Evolutionary conservation across 768 basidiomycete genomes (phyloP).

Genomic region (Glaciozyma antarctica): DNA sequence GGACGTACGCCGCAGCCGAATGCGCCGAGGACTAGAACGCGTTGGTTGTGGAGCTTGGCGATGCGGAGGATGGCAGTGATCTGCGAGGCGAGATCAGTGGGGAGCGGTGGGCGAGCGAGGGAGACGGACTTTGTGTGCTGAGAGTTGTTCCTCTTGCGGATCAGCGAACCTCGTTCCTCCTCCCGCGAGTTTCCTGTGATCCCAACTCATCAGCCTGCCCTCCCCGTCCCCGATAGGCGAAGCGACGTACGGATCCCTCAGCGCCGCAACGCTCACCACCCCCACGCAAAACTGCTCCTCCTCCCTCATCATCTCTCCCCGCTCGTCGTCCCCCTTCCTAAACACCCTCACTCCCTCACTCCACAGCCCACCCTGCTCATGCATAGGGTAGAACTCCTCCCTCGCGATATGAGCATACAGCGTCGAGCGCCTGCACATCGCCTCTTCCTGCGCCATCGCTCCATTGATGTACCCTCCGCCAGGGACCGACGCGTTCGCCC

Average conservation of each 20-base stretch:
- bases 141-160: neutral
- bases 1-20: slow-evolving; percentile 2
- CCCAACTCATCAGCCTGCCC: neutral
- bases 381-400: neutral
- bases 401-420: slow-evolving; percentile 3
- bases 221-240: neutral
- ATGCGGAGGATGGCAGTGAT: slow-evolving; percentile 4
- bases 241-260: neutral
- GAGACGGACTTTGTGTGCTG: neutral
- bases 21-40: neutral
- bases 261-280: neutral
- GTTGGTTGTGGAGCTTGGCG: neutral
- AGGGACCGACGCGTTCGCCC: slow-evolving; percentile 1
- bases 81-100: neutral
- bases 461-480: slow-evolving; percentile 7
- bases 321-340: neutral
- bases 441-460: slow-evolving; percentile 8
- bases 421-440: slow-evolving; percentile 4
- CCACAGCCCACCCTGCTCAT: neutral
- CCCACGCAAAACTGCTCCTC: neutral
- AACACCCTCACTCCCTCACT: neutral
- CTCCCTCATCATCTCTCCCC: neutral
- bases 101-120: neutral
- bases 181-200: neutral
- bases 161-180: neutral